Percentiles rank a stretch among this genome's conserved stretches.
Evolutionary conservation across 192 early-diverging fungal species (phyloP).

Genomic region (Polychytrium aggregatum): DNA sequence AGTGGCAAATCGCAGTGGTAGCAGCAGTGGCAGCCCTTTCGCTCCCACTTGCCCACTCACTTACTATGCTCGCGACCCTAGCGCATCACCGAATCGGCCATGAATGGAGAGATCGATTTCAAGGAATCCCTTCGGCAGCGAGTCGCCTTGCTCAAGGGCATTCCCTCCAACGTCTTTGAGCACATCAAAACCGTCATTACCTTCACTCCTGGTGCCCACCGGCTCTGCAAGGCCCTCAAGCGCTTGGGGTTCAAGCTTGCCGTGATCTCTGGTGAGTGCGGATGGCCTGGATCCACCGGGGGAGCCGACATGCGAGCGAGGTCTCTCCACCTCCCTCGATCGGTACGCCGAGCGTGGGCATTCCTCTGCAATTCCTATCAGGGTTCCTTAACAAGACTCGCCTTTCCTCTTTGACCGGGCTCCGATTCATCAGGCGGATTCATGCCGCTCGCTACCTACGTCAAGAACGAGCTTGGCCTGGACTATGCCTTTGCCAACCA

Average conservation of each 20-base stretch:
- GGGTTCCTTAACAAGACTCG: slow-evolving; percentile 2
- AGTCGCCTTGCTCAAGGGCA: slow-evolving; percentile 78
- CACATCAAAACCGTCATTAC: slow-evolving; percentile 60
- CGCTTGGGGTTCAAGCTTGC: slow-evolving; percentile 89
- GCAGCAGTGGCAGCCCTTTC: too few relatives aligned
- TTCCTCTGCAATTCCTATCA: slow-evolving; percentile 1
- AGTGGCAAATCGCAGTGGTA: too few relatives aligned
- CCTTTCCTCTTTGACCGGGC: neutral
- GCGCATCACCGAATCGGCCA: too few relatives aligned
- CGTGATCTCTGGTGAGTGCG: slow-evolving; percentile 69
- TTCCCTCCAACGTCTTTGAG: slow-evolving; percentile 69
- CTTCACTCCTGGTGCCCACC: slow-evolving; percentile 86
- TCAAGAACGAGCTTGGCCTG: slow-evolving; percentile 77
- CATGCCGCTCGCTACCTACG: slow-evolving; percentile 82
- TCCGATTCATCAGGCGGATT: slow-evolving; percentile 83
- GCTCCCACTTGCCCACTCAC: too few relatives aligned
- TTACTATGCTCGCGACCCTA: too few relatives aligned
- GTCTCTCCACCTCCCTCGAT: too few relatives aligned
- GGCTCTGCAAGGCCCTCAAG: slow-evolving; percentile 80
- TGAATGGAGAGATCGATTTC: slow-evolving; percentile 98
- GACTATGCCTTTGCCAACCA: slow-evolving; percentile 98
- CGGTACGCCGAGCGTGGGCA: too few relatives aligned
- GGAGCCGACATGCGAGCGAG: too few relatives aligned
- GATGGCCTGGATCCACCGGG: too few relatives aligned
- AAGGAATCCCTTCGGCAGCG: slow-evolving; percentile 81